These are phyloP conservation scores for Phoma herbarum DNA, from an alignment of 2,329 filamentous ascomycete species.

Conservation along the genomic window DNA sequence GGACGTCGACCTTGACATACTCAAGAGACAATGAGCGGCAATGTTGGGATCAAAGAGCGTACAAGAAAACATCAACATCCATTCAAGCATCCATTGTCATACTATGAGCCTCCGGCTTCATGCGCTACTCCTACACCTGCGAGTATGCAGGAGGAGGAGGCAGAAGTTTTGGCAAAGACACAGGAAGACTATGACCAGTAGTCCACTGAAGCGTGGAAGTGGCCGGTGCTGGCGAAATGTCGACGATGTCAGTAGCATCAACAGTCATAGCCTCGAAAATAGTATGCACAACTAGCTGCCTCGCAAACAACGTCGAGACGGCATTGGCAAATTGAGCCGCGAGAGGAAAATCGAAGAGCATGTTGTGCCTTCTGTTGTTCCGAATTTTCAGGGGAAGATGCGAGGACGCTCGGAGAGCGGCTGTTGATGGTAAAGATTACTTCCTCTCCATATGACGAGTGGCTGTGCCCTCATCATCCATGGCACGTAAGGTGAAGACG, in stretches of 20 bases:
- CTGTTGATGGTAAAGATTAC: too few relatives aligned
- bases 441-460: neutral
- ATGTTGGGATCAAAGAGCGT: too few relatives aligned
- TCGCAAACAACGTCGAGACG: neutral
- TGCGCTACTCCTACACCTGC: neutral
- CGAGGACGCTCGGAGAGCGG: neutral
- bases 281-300: neutral
- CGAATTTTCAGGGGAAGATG: too few relatives aligned
- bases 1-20: too few relatives aligned
- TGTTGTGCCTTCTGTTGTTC: neutral
- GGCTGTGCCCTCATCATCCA: neutral
- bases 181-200: neutral
- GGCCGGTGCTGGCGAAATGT: neutral
- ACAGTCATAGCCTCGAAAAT: neutral
- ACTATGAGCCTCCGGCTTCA: too few relatives aligned
- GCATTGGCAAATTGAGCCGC: neutral
- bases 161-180: neutral
- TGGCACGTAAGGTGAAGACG: neutral
- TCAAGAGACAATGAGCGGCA: too few relatives aligned
- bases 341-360: neutral
- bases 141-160: neutral
- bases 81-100: too few relatives aligned
- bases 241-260: neutral
- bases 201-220: neutral
- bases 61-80: too few relatives aligned